A percentile compares a stretch with the other conserved stretches of the same genome.
Conservation (phyloP, 495 filamentous ascomycete species). For the Penicillium tannophilum region DNA sequence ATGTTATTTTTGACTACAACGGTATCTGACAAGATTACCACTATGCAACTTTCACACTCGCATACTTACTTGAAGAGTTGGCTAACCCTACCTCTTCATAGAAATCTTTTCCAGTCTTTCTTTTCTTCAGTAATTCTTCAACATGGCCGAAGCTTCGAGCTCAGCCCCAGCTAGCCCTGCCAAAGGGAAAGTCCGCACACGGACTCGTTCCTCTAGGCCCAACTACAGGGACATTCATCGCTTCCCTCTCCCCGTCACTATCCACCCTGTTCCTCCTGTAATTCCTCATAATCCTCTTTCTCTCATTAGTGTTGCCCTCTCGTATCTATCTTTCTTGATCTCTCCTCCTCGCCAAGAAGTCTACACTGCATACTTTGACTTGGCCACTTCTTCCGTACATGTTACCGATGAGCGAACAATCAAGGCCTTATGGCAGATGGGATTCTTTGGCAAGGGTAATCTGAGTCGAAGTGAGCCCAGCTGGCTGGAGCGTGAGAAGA, state of each 20-base stretch:
- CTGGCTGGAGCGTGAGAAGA: slow-evolving; percentile 84
- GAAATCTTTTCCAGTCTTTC: background rate
- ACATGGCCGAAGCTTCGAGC: slow-evolving; percentile 21
- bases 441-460: slow-evolving; percentile 93
- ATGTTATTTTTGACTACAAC: slow-evolving; percentile 88
- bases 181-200: slow-evolving; percentile 19
- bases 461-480: slow-evolving; percentile 91
- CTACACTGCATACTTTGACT: slow-evolving; percentile 75
- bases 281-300: slow-evolving; percentile 93
- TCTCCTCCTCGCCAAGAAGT: slow-evolving; percentile 69
- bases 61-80: slow-evolving; percentile 15
- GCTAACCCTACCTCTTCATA: slow-evolving; percentile 27
- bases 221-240: slow-evolving; percentile 73
- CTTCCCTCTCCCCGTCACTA: slow-evolving; percentile 75
- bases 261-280: slow-evolving; percentile 79
- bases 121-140: slow-evolving; percentile 20
- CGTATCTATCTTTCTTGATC: slow-evolving; percentile 72
- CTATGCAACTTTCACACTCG: slow-evolving; percentile 13
- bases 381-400: slow-evolving; percentile 79
- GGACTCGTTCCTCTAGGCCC: slow-evolving; percentile 57
- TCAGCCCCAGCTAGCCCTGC: slow-evolving; percentile 13
- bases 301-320: slow-evolving; percentile 72
- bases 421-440: slow-evolving; percentile 86
- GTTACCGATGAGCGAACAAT: slow-evolving; percentile 75
- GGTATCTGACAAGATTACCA: slow-evolving; percentile 83